Base-by-base conservation (phyloP, 176 grass and related monocot species). In the Bromus sterilis region DNA sequence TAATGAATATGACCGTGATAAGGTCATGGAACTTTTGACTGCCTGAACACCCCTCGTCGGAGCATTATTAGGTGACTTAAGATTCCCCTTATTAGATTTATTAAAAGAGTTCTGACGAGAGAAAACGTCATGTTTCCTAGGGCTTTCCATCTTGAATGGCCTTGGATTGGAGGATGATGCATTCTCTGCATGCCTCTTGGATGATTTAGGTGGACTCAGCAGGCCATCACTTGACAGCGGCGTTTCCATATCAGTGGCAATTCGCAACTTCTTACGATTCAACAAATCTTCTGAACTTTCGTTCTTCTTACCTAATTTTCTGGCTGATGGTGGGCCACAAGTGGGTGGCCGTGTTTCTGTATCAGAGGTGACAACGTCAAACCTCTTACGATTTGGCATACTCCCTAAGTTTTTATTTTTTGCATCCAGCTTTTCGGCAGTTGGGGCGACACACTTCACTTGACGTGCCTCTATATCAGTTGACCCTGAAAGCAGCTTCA, bases 1-100 rank as follows among this genome's bases (percentile, higher is more conserved):
- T 70, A 87, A 67, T 77, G 93, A 88, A 87, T 88, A 83, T 46
- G 86, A 91, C 55, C 87, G 82, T 49, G 91, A 90, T 53, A 93
- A 83, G 35, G 73, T 63, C 49, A 42, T 63, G 43, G 88, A 90
- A 86, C 60, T 91, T 63, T 86, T 91, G 16, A 66, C 30, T 16
- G 66, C 41, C 40, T 85, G 92, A 79, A 71, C 44, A 77, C 49
- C 65, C 61, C 79, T 83, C 49, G 35, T 67, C 33, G 39, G 67
- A 89, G 65, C 78, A 53, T 83, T 82, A 66, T 87, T 78, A 68
- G 67, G 23, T 68, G 60, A 56, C 53, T 82, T 82, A 56, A 85
- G 56, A 78, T 56, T 76, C 77, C 78, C 78, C 11, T 83, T 69
- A 64, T 70, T 66, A 49, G 82, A 78, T 80, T 87, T 92, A 40